A percentile compares a stretch with the other conserved stretches of the same genome.
phyloP scores from a whole-genome alignment of 2,329 filamentous ascomycete species.

The Cercospora brassicicola region DNA sequence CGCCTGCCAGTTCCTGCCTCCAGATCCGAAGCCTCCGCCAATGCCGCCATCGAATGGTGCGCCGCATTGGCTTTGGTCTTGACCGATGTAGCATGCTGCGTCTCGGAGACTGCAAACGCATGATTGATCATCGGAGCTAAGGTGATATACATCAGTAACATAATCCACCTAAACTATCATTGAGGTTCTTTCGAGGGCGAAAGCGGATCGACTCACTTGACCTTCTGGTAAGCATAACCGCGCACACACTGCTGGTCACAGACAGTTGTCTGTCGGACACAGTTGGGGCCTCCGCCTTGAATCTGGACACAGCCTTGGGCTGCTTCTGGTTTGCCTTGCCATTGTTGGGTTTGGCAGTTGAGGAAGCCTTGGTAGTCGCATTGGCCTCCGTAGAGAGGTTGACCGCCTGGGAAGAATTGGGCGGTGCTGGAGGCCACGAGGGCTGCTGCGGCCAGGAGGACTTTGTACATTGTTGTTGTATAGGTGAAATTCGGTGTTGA shows the following conservation, averaged over 20 bases:
- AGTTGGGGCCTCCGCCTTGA: slow-evolving; percentile 6
- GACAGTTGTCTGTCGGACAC: slow-evolving; percentile 7
- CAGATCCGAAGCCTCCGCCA: not conserved
- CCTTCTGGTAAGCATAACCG: slow-evolving; percentile 13
- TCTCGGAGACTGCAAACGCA: slow-evolving; percentile 14
- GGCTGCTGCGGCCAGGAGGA: not conserved
- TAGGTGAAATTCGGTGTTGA: not conserved
- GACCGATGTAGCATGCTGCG: not conserved
- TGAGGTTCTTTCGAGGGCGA: too few species aligned
- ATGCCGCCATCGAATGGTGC: not conserved
- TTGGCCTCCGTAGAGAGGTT: not conserved
- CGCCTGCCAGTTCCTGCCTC: not conserved
- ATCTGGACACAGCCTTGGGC: slow-evolving; percentile 11
- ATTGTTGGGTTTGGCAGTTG: not conserved
- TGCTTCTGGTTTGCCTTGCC: not conserved
- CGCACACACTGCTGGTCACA: slow-evolving; percentile 3
- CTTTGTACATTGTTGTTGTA: not conserved
- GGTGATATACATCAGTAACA: too few species aligned
- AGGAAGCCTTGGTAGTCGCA: slow-evolving; percentile 2
- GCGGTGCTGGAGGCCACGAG: not conserved
- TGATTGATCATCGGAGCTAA: slow-evolving; percentile 7
- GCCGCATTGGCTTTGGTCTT: not conserved
- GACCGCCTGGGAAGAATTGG: not conserved
- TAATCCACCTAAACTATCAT: too few species aligned
- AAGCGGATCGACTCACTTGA: not conserved